Evolutionary conservation across 176 grass and related monocot species (phyloP).

Genomic region (Pontederia paniculata): DNA sequence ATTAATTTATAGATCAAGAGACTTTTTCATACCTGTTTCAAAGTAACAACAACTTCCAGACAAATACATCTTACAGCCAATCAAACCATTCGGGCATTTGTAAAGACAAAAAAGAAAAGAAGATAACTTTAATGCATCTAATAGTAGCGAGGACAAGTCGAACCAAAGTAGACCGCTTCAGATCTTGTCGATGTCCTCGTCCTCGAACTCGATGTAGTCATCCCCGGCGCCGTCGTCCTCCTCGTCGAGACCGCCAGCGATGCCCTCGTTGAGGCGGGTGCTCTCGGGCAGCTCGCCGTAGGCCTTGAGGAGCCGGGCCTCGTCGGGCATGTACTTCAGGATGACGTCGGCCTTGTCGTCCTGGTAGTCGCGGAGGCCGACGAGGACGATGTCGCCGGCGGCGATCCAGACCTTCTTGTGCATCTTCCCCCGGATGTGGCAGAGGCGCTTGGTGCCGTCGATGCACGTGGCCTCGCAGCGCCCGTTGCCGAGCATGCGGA

Average conservation of each 20-base stretch:
- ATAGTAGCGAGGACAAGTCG: too few relatives aligned
- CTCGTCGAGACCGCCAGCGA: conserved; percentile 14
- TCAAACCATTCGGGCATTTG: too few relatives aligned
- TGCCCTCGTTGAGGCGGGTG: conserved; percentile 14
- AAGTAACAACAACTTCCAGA: too few relatives aligned
- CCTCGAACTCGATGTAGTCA: conserved; percentile 22
- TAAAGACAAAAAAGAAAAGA: too few relatives aligned
- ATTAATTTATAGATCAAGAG: too few relatives aligned
- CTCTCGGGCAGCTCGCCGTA: conserved; percentile 8
- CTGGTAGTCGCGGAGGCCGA: conserved; percentile 21
- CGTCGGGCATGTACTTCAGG: conserved; percentile 13
- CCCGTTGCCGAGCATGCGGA: conserved; percentile 21
- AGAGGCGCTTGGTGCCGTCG: conserved; percentile 16
- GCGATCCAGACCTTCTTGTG: conserved; percentile 23
- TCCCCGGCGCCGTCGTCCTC: conserved; percentile 9
- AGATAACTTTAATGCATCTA: too few relatives aligned
- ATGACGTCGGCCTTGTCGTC: conserved; percentile 24
- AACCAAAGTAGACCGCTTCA: not conserved
- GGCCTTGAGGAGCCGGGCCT: conserved; percentile 15
- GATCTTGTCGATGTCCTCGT: conserved; percentile 18
- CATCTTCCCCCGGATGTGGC: conserved; percentile 21
- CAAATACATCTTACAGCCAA: too few relatives aligned
- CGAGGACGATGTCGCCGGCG: conserved; percentile 13
- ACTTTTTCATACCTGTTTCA: too few relatives aligned
- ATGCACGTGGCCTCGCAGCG: conserved; percentile 20